Percentiles rank a stretch among this genome's conserved stretches.
Evolutionary conservation across 2,329 filamentous ascomycete genomes (phyloP).

Genomic region (Alternaria triticimaculans): DNA sequence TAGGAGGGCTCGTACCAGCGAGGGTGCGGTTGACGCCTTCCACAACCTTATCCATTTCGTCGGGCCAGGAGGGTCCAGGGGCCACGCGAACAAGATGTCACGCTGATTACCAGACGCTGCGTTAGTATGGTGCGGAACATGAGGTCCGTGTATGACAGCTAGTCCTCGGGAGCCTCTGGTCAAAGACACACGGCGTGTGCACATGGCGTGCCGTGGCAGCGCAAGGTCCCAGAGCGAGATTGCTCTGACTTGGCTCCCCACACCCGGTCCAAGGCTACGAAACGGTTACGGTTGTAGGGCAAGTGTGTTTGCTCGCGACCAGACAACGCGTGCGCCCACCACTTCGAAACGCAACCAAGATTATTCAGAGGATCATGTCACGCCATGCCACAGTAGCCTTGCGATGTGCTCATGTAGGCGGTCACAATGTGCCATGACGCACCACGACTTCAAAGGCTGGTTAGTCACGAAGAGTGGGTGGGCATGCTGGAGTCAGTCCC

Average conservation of each 20-base stretch:
- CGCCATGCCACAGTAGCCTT: slow-evolving; percentile 6
- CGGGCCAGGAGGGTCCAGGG: slow-evolving; percentile 42
- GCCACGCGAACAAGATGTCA: slow-evolving; percentile 31
- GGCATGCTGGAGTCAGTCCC: slow-evolving; percentile 15
- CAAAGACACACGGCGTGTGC: slow-evolving; percentile 10
- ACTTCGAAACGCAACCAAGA: slow-evolving; percentile 8
- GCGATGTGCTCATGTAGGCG: slow-evolving; percentile 16
- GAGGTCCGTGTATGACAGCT: slow-evolving; percentile 35
- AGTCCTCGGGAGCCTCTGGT: slow-evolving; percentile 23
- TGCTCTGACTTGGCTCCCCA: slow-evolving; percentile 13
- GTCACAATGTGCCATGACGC: slow-evolving; percentile 28
- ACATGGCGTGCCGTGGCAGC: slow-evolving; percentile 6
- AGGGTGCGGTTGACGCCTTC: slow-evolving; percentile 36
- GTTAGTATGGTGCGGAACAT: slow-evolving; percentile 27
- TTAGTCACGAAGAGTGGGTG: slow-evolving; percentile 4
- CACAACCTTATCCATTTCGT: slow-evolving; percentile 44
- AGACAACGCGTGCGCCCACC: slow-evolving; percentile 9
- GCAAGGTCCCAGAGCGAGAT: slow-evolving; percentile 11
- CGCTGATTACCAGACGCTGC: slow-evolving; percentile 23
- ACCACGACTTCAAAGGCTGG: slow-evolving; percentile 9
- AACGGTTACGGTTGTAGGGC: slow-evolving; percentile 11
- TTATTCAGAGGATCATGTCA: slow-evolving; percentile 8
- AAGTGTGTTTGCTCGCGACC: slow-evolving; percentile 6
- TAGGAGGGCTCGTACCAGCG: slow-evolving; percentile 20
- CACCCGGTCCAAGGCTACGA: slow-evolving; percentile 5